Conservation (phyloP, 1,284 basidiomycete genomes). For the Apiotrichum gamsii region DNA sequence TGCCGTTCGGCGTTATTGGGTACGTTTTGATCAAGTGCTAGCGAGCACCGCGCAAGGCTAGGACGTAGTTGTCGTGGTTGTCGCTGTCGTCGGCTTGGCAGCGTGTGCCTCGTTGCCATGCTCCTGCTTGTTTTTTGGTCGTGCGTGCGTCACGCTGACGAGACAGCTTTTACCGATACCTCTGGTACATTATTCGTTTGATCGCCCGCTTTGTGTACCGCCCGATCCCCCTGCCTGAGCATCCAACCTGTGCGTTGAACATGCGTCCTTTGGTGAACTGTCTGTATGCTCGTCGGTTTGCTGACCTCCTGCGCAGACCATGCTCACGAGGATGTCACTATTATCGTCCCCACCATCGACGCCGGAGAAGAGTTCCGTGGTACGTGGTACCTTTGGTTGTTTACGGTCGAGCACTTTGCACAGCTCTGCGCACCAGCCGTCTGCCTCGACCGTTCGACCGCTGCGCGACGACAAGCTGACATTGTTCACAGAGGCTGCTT, state of each 20-base stretch:
- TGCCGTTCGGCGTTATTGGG: slow-evolving; percentile 20
- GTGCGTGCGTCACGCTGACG: too few relatives aligned
- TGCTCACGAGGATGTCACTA: slow-evolving; percentile 84
- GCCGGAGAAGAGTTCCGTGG: slow-evolving; percentile 84
- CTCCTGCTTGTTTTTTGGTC: too few relatives aligned
- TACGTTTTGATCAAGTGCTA: too few relatives aligned
- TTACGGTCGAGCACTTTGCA: not conserved
- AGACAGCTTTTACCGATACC: slow-evolving; percentile 64
- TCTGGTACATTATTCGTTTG: slow-evolving; percentile 80
- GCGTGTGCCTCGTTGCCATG: not conserved
- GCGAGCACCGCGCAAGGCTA: too few relatives aligned
- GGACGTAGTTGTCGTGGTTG: too few relatives aligned
- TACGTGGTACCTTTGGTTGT: slow-evolving; percentile 15
- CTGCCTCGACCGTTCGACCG: too few relatives aligned
- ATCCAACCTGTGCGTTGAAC: slow-evolving; percentile 66
- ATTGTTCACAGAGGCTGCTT: slow-evolving; percentile 60
- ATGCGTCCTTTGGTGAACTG: too few relatives aligned
- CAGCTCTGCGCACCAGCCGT: not conserved
- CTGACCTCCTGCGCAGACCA: slow-evolving; percentile 11
- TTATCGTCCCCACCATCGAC: slow-evolving; percentile 90
- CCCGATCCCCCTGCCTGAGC: slow-evolving; percentile 76
- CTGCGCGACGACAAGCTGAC: slow-evolving; percentile 13
- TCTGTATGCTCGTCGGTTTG: not conserved
- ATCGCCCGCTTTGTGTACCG: slow-evolving; percentile 68
- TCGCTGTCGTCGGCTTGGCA: not conserved